Base-by-base conservation (phyloP, 257 asterid species). In the Scutellaria galericulata region DNA sequence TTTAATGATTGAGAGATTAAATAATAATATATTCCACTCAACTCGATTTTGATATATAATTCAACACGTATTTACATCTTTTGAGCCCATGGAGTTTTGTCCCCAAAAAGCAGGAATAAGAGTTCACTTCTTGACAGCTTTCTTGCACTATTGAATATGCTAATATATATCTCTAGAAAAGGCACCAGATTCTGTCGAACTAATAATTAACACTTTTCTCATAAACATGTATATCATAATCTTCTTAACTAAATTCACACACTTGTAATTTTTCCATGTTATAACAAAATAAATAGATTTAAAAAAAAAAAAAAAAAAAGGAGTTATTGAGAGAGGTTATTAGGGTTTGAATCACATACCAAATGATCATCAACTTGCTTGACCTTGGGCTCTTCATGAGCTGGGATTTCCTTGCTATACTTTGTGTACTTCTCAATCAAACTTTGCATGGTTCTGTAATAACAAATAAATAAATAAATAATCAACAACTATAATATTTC, bases 351-450 rank as follows among this genome's bases (percentile, higher is more conserved):
- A 40, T 39, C 4, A 78, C 80, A 22, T 80, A 81, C 87, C 83
- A 66, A 11, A 66, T 31, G 37, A 31, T 74, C 15, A 18, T 71
- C 20, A 76, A 58, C 15, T 51, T 84, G 83, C 47, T 76, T 53
- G 7, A 79, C 85, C 31, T 78, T 81, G 77, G 79, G 63, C 10
- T 61, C 76, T 44, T 60, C 87, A 18, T 18, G 18, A 65, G 80
- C 70, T 74, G 70, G 75, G 69, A 73, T 39, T 60, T 81, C 89
- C 75, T 78, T 71, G 73, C 44, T 82, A 64, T 77, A 71, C 82
- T 83, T 89, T 76, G 75, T 70, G 83, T 90, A 93, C 85, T 69
- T 93, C 72, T 90, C 97, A 53, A 90, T 90, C 89, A 93, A 66
- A 47, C 89, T 81, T 75, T 81, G 86, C 97, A 93, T 93, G 87